Evolutionary conservation across 2,329 filamentous ascomycete species (phyloP).

Genomic region (Colletotrichum sp.): DNA sequence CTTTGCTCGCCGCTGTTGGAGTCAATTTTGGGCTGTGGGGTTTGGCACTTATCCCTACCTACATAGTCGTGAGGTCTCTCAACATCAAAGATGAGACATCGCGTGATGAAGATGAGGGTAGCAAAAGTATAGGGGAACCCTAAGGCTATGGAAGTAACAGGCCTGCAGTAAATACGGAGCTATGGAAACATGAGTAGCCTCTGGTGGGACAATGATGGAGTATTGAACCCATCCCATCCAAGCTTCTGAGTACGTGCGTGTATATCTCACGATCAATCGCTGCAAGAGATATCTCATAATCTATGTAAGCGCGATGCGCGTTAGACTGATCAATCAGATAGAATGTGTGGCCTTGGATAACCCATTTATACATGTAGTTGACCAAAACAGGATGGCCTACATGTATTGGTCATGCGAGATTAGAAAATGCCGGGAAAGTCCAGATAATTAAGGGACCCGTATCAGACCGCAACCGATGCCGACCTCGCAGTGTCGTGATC

Average conservation of each 20-base stretch:
- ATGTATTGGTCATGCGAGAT: rapidly evolving
- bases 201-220: rapidly evolving
- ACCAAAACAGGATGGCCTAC: neutral
- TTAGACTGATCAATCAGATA: neutral
- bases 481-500: neutral
- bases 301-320: neutral
- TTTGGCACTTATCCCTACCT: slow-evolving; percentile 16
- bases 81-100: neutral
- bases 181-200: rapidly evolving
- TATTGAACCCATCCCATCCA: neutral
- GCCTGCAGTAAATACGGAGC: rapidly evolving
- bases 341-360: rapidly evolving
- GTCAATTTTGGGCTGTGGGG: slow-evolving; percentile 23
- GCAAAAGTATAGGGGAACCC: neutral
- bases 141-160: rapidly evolving
- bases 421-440: neutral
- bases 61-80: slow-evolving; percentile 10
- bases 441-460: neutral
- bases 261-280: too few relatives aligned
- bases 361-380: neutral
- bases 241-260: rapidly evolving
- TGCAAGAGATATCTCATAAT: rapidly evolving
- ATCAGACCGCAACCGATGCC: neutral
- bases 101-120: neutral
- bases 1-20: slow-evolving; percentile 12